Percentiles rank a stretch among this genome's conserved stretches.
Evolutionary conservation across 179 eudicot species (phyloP).

Genomic region (Actinidia arguta): DNA sequence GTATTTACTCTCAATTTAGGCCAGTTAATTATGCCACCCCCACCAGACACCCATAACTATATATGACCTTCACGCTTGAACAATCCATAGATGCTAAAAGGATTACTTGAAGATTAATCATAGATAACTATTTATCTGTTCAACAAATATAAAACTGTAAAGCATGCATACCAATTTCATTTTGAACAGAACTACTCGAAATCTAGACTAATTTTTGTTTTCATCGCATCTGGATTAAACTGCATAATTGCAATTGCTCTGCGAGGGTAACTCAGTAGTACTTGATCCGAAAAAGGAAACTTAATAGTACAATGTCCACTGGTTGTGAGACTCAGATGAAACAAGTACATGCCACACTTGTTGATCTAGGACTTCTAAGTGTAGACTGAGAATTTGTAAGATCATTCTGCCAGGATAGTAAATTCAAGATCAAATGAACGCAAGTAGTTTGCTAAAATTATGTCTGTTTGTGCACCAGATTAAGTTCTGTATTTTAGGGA

Average conservation of each 20-base stretch:
- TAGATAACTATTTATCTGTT: too few species aligned
- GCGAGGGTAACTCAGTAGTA: not conserved
- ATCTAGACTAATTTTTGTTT: too few species aligned
- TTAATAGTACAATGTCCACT: too few species aligned
- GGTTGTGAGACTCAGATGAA: not conserved
- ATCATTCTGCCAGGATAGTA: too few species aligned
- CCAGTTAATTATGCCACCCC: not conserved
- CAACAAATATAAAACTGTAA: not conserved
- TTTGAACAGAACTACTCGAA: not conserved
- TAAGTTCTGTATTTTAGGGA: too few species aligned
- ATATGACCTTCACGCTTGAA: not conserved
- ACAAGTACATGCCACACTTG: too few species aligned
- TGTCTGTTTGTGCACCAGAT: too few species aligned
- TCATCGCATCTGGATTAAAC: not conserved
- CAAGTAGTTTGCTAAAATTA: too few species aligned
- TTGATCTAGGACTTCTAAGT: too few species aligned
- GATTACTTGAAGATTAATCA: not conserved
- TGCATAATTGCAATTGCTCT: not conserved
- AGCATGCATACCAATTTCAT: not conserved
- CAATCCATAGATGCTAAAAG: conserved; percentile 1
- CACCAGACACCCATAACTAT: not conserved
- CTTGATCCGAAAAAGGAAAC: not conserved
- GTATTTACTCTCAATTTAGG: not conserved
- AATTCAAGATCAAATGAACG: too few species aligned
- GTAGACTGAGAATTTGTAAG: too few species aligned